Evolutionary conservation across 305 asterid genomes (phyloP).

Genomic region (Fraxinus nigra): DNA sequence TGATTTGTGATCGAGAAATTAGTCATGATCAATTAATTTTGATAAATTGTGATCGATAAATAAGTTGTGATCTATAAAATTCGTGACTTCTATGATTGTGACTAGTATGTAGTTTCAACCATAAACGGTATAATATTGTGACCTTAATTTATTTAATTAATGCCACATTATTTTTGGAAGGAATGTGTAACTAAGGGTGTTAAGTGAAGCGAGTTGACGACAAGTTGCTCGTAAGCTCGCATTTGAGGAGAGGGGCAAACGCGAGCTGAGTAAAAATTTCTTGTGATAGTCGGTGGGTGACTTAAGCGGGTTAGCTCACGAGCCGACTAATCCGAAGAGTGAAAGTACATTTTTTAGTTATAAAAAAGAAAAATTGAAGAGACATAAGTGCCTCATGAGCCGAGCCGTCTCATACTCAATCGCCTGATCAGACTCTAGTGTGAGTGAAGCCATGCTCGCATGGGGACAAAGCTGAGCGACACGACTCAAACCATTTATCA

Average conservation of each 20-base stretch:
- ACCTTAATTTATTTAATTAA: too few species aligned
- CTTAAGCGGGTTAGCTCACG: background rate
- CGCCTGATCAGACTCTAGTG: too few species aligned
- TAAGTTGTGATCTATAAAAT: too few species aligned
- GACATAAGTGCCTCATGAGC: background rate
- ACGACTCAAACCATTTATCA: background rate
- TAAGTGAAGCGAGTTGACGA: background rate
- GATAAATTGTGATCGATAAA: too few species aligned
- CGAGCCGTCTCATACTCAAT: background rate
- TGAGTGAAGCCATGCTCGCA: too few species aligned
- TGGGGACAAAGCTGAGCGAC: background rate
- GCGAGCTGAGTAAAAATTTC: background rate
- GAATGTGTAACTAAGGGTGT: background rate
- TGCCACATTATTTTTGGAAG: too few species aligned
- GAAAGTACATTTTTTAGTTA: background rate
- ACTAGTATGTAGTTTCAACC: too few species aligned
- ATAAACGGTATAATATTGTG: too few species aligned
- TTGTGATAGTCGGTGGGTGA: background rate
- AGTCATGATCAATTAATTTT: too few species aligned
- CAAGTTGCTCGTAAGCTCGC: background rate
- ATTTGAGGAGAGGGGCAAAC: background rate
- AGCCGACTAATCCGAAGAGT: background rate
- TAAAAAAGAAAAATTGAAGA: background rate
- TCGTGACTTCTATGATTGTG: too few species aligned
- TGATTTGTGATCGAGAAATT: too few species aligned